Conservation (phyloP, 495 filamentous ascomycete genomes). For the Copromyces sp. region DNA sequence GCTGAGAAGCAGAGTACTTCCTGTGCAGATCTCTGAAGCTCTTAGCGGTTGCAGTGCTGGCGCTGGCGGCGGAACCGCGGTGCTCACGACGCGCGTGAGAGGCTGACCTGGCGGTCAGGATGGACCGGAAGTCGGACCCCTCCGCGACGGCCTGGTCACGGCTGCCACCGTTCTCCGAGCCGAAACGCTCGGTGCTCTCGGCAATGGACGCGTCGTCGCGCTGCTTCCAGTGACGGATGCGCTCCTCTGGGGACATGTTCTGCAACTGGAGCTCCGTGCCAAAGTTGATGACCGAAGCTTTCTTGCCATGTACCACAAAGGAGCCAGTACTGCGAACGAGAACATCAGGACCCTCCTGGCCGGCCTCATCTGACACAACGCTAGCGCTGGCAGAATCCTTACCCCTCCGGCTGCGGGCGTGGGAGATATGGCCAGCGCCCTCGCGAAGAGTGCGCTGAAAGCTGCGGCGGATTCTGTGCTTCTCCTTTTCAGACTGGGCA, state of each 20-base stretch:
- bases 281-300: slow-evolving; percentile 91
- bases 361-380: slow-evolving; percentile 50
- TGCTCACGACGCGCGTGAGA: slow-evolving; percentile 26
- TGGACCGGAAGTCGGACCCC: slow-evolving; percentile 21
- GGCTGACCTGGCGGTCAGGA: slow-evolving; percentile 19
- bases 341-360: slow-evolving; percentile 47
- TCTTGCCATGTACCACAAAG: slow-evolving; percentile 96
- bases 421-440: slow-evolving; percentile 50
- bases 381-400: slow-evolving; percentile 60
- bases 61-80: slow-evolving; percentile 43
- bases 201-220: slow-evolving; percentile 19
- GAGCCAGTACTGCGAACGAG: slow-evolving; percentile 70
- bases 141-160: slow-evolving; percentile 7
- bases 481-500: slow-evolving; percentile 29
- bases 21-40: slow-evolving; percentile 46
- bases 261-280: slow-evolving; percentile 87
- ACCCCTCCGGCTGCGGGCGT: slow-evolving; percentile 64
- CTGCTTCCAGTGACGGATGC: slow-evolving; percentile 42
- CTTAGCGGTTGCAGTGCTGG: slow-evolving; percentile 44
- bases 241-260: slow-evolving; percentile 68
- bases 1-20: slow-evolving; percentile 38
- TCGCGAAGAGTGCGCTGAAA: slow-evolving; percentile 92
- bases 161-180: slow-evolving; percentile 4
- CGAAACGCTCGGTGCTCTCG: neutral
- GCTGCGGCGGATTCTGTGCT: slow-evolving; percentile 66